These are phyloP conservation scores for Claviceps humidiphila DNA, from an alignment of 2,329 filamentous ascomycete species.

Conservation along the genomic window DNA sequence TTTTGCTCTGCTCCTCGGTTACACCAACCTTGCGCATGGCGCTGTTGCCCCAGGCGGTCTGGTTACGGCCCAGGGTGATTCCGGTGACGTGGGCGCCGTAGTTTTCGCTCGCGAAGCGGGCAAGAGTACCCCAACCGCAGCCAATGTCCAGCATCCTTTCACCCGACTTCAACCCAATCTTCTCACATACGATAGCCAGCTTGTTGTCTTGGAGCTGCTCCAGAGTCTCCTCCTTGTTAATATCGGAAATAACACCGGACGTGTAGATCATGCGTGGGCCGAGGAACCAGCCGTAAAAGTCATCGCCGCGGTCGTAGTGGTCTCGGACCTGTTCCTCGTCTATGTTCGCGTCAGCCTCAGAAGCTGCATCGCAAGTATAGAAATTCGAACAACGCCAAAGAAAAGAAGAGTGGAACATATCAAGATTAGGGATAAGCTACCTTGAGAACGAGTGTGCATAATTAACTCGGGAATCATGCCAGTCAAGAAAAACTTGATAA, in stretches of 20 bases:
- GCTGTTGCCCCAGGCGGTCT: slow-evolving; percentile 92
- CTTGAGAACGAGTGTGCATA: slow-evolving; percentile 84
- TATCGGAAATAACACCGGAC: slow-evolving; percentile 82
- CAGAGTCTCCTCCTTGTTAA: slow-evolving; percentile 74
- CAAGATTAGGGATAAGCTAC: slow-evolving; percentile 7
- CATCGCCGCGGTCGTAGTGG: slow-evolving; percentile 95
- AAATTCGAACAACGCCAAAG: background rate
- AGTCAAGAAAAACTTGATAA: slow-evolving; percentile 81
- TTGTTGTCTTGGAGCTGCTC: slow-evolving; percentile 98
- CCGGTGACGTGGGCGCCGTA: slow-evolving; percentile 78
- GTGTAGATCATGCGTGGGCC: slow-evolving; percentile 99
- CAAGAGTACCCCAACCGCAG: slow-evolving; percentile 94
- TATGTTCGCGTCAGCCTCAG: slow-evolving; percentile 9
- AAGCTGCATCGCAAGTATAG: background rate
- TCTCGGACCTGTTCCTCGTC: slow-evolving; percentile 94
- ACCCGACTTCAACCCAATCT: slow-evolving; percentile 71
- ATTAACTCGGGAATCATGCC: slow-evolving; percentile 82
- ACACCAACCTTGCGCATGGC: slow-evolving; percentile 74
- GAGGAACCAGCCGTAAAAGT: slow-evolving; percentile 98
- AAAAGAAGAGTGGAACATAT: background rate
- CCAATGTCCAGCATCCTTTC: slow-evolving; percentile 87
- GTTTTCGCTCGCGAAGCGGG: slow-evolving; percentile 83
- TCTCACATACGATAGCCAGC: slow-evolving; percentile 86
- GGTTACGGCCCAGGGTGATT: slow-evolving; percentile 89
- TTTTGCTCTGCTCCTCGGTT: slow-evolving; percentile 74